Evolutionary conservation across 2,329 filamentous ascomycete genomes (phyloP), one percentile per base, ranked within the genome.

Genomic region (Aspergillus amoenus): DNA sequence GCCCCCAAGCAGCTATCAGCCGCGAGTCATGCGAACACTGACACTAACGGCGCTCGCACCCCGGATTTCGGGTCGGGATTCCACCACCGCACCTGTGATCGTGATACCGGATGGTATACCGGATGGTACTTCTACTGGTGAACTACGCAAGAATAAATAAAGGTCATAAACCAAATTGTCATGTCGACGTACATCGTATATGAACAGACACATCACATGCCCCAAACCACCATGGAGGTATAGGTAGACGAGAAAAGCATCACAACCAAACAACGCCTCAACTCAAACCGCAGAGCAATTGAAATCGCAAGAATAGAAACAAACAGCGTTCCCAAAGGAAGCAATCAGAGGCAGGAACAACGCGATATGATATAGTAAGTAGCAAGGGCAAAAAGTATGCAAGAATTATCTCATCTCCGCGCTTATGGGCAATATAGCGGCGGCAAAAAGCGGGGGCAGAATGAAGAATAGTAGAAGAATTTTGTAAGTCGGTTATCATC

Each of bases 101-200:
- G 27, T 3, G 9, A 30, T 30, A 30, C 27, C 27, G 9, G 27
- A 30, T 30, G 27, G 9, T 30, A 30, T 30, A 30, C 27, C 27
- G 9, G 27, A 30, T 30, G 27, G 9, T 30, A 9, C 3, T 30
- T 11, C 3, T 11, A 30, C 27, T 30, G 27, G 9, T 30, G 4
- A 24, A 83, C 84, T 37, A 37, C 34, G 5, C 13, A 37, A n/a
- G 34, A 37, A 37, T 2, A 21, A 17, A 42, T 42, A 41, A 42
- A 55, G 37, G 49, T 62, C 57, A 58, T 66, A 44, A 62, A 60
- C 55, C 50, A 61, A 64, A 47, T 61, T 63, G 58, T 65, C 64
- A 66, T 66, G 52, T 52, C 54, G 47, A 65, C 59, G 58, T 64
- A 64, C 60, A 61, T 67, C 58, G 47, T 66, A 64, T 61, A 62